Evolutionary conservation across 306 rosid species (phyloP).

Genomic region (Crotalaria pallida): DNA sequence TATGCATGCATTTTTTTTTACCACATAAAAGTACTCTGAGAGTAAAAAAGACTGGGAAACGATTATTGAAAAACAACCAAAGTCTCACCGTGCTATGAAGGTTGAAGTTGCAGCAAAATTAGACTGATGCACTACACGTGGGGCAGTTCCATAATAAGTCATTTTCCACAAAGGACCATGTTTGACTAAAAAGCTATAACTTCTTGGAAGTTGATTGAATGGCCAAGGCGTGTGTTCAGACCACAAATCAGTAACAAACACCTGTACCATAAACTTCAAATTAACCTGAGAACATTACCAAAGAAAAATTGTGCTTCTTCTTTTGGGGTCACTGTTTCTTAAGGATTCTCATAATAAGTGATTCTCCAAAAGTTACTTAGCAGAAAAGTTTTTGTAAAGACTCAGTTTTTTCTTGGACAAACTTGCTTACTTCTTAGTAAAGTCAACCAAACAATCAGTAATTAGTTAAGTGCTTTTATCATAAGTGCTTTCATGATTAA

Average conservation of each 20-base stretch:
- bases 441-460: too few relatives aligned
- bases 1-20: not conserved
- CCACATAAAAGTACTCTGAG: not conserved
- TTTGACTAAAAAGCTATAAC: slow-evolving; percentile 94
- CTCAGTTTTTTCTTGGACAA: too few relatives aligned
- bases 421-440: too few relatives aligned
- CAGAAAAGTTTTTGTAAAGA: too few relatives aligned
- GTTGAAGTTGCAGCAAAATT: slow-evolving; percentile 88
- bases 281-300: not conserved
- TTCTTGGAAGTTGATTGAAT: slow-evolving; percentile 89
- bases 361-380: too few relatives aligned
- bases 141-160: slow-evolving; percentile 88
- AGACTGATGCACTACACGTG: slow-evolving; percentile 82
- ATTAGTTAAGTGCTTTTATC: too few relatives aligned
- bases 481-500: too few relatives aligned
- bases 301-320: too few relatives aligned
- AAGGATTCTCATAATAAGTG: too few relatives aligned
- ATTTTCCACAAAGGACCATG: slow-evolving; percentile 85
- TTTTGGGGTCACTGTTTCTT: too few relatives aligned
- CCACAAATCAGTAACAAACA: slow-evolving; percentile 94
- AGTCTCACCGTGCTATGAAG: slow-evolving; percentile 84
- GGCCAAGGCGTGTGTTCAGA: slow-evolving; percentile 99
- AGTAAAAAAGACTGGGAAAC: not conserved
- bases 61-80: not conserved
- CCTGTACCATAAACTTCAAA: slow-evolving; percentile 40